phyloP scores from a whole-genome alignment of 2,329 filamentous ascomycete genomes.

The Ophiostoma quercus region DNA sequence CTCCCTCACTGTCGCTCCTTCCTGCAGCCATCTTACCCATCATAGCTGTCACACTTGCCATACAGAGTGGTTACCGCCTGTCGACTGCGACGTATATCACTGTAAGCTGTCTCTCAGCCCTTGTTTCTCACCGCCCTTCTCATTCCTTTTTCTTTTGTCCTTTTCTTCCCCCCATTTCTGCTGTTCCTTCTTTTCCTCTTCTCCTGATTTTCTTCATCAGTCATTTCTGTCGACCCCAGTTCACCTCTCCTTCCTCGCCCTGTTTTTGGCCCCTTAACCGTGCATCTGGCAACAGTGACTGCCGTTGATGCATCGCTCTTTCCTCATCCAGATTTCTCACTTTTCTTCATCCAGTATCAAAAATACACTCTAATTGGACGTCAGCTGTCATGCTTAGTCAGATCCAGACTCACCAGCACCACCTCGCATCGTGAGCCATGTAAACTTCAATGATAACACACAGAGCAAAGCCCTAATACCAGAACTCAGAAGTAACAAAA shows the following conservation, averaged over 20 bases:
- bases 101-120: conserved; percentile 2
- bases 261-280: conserved; percentile 6
- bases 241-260: background rate
- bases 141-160: background rate
- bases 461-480: background rate
- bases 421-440: background rate
- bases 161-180: background rate
- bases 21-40: background rate
- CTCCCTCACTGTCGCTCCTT: background rate
- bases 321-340: background rate
- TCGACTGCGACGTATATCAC: background rate
- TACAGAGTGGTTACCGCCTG: background rate
- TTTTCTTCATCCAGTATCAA: background rate
- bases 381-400: background rate
- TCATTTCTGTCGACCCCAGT: background rate
- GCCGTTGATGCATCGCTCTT: background rate
- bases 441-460: background rate
- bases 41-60: background rate
- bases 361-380: background rate
- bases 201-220: background rate
- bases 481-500: background rate
- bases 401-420: background rate
- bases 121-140: background rate
- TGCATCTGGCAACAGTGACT: background rate
- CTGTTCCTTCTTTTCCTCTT: background rate